Percentiles rank a stretch among this genome's conserved stretches.
These are phyloP conservation scores for Baorangia bicolor DNA, from an alignment of 768 basidiomycete species.

Conservation along the genomic window DNA sequence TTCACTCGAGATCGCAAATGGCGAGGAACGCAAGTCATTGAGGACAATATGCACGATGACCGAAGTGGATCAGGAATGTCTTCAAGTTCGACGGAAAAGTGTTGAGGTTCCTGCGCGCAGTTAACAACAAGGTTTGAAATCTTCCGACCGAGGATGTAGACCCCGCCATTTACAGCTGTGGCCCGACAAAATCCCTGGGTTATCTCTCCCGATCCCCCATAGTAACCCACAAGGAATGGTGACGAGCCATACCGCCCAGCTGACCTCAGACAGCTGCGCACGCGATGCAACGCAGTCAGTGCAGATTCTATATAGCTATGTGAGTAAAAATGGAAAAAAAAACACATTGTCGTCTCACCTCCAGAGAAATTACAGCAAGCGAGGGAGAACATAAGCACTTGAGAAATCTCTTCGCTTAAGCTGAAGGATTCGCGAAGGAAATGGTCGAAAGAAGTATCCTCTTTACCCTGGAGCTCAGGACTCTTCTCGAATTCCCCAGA, in stretches of 20 bases:
- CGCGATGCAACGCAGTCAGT: conserved; percentile 60
- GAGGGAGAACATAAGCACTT: conserved; percentile 73
- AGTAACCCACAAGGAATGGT: conserved; percentile 92
- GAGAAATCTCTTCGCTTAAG: conserved; percentile 54
- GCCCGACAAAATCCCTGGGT: conserved; percentile 89
- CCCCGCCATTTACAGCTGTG: conserved; percentile 75
- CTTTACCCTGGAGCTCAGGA: conserved; percentile 56
- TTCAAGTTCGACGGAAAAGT: conserved; percentile 51
- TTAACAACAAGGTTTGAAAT: conserved; percentile 33
- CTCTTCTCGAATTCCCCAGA: conserved; percentile 69
- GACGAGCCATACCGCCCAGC: conserved; percentile 84
- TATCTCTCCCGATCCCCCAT: conserved; percentile 90
- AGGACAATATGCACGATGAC: conserved; percentile 56
- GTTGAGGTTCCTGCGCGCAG: conserved; percentile 5
- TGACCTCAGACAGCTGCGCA: conserved; percentile 73
- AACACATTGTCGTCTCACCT: conserved; percentile 43
- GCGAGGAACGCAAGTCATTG: conserved; percentile 36
- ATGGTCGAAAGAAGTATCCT: conserved; percentile 53
- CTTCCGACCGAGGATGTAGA: conserved; percentile 66
- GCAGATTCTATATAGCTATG: conserved; percentile 54
- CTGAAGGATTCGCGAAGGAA: conserved; percentile 68
- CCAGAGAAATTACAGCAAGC: conserved; percentile 60
- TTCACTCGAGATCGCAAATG: conserved; percentile 25
- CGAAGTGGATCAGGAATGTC: conserved; percentile 60
- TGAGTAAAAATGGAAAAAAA: conserved; percentile 7